phyloP scores from a whole-genome alignment of 306 rosid species.

The cucumber (Cucumis sativus) region Cucumber_9930_V3 NC_026656.2:17403501-17404000 shows the following conservation, averaged over 20 bases:
- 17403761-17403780: too few species aligned
- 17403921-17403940: too few species aligned
- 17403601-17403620: constrained; percentile 85
- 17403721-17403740: background rate
- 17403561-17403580: constrained; percentile 58
- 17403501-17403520: constrained; percentile 75
- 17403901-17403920: too few species aligned
- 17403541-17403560: constrained; percentile 29
- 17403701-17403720: background rate
- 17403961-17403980: background rate
- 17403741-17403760: background rate
- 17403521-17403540: constrained; percentile 35
- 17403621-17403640: constrained; percentile 9
- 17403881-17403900: too few species aligned
- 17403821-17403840: too few species aligned
- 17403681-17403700: background rate
- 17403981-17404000: background rate
- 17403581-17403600: constrained; percentile 61
- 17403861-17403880: too few species aligned
- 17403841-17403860: too few species aligned
- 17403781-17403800: too few species aligned
- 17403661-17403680: background rate
- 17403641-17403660: background rate
- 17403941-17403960: too few species aligned
- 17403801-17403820: too few species aligned